phyloP scores from a whole-genome alignment of 1,284 basidiomycete genomes.

The Fomitopsis schrenkii region DNA sequence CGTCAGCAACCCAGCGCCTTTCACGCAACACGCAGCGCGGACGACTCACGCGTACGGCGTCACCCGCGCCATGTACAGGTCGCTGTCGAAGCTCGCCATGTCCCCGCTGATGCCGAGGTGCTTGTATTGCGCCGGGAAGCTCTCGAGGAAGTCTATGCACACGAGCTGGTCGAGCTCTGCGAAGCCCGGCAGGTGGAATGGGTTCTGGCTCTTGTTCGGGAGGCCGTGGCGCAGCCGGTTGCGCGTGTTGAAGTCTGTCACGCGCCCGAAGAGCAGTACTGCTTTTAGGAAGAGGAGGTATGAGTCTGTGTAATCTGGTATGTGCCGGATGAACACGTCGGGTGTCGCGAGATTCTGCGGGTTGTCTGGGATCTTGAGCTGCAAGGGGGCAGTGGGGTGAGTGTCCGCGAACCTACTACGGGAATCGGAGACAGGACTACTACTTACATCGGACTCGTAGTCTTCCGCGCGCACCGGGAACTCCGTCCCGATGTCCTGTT shows the following conservation, averaged over 20 bases:
- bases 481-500: slow-evolving; percentile 77
- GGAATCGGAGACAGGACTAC: not conserved
- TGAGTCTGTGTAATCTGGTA: slow-evolving; percentile 72
- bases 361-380: slow-evolving; percentile 51
- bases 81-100: slow-evolving; percentile 63
- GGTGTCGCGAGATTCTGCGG: slow-evolving; percentile 62
- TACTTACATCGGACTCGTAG: slow-evolving; percentile 65
- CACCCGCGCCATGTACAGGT: slow-evolving; percentile 79
- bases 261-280: slow-evolving; percentile 76
- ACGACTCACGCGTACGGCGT: slow-evolving; percentile 73
- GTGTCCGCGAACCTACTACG: not conserved
- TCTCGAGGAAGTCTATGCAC: slow-evolving; percentile 60
- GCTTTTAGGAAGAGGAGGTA: slow-evolving; percentile 76
- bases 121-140: slow-evolving; percentile 62
- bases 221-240: slow-evolving; percentile 58
- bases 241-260: slow-evolving; percentile 79
- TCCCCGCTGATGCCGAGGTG: slow-evolving; percentile 57
- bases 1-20: not conserved
- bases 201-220: slow-evolving; percentile 63
- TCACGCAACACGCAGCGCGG: not conserved
- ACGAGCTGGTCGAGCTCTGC: slow-evolving; percentile 64
- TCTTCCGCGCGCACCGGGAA: slow-evolving; percentile 68
- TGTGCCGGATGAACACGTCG: slow-evolving; percentile 65
- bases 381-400: not conserved
- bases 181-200: slow-evolving; percentile 62